phyloP scores from a whole-genome alignment of 1,284 basidiomycete species.

The Ustilago trichophora region DNA sequence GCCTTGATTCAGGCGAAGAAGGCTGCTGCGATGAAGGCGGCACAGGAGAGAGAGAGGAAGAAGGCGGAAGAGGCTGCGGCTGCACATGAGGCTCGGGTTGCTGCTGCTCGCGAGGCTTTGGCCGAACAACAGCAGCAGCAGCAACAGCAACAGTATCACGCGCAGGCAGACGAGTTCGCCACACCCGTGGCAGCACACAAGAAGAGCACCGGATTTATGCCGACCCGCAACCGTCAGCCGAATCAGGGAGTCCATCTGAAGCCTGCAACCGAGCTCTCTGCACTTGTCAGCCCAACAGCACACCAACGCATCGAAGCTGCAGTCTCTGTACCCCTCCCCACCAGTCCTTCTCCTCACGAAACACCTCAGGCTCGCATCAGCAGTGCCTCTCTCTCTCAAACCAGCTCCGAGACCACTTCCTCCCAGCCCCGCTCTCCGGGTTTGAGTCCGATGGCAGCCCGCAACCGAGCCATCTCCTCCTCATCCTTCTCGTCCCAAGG shows the following conservation, averaged over 20 bases:
- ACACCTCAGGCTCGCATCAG: constrained; percentile 13
- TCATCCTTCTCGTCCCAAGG: constrained; percentile 41
- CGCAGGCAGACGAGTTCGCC: constrained; percentile 12
- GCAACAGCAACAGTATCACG: constrained; percentile 8
- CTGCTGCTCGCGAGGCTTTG: constrained; percentile 18
- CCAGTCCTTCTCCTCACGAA: constrained; percentile 23
- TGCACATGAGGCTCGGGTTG: constrained; percentile 37
- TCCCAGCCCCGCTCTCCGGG: constrained; percentile 26
- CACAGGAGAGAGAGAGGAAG: constrained; percentile 43
- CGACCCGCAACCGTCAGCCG: constrained; percentile 8
- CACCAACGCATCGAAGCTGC: constrained; percentile 35
- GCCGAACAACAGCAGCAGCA: constrained; percentile 17
- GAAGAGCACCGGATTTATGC: constrained; percentile 35
- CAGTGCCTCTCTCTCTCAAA: constrained; percentile 11
- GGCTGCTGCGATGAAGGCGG: constrained; percentile 52
- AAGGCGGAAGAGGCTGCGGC: constrained; percentile 45
- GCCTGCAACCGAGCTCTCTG: constrained; percentile 19
- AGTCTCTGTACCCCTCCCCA: constrained; percentile 31
- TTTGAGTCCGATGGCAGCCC: constrained; percentile 12
- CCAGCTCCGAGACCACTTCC: constrained; percentile 5
- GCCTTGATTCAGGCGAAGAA: constrained; percentile 63
- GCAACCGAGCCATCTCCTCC: constrained; percentile 30
- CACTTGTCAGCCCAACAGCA: constrained; percentile 29
- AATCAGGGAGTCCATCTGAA: constrained; percentile 1
- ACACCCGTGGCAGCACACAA: constrained; percentile 24